Conservation (phyloP, 2,329 filamentous ascomycete species). For the Penicillium psychrosexuale region DNA sequence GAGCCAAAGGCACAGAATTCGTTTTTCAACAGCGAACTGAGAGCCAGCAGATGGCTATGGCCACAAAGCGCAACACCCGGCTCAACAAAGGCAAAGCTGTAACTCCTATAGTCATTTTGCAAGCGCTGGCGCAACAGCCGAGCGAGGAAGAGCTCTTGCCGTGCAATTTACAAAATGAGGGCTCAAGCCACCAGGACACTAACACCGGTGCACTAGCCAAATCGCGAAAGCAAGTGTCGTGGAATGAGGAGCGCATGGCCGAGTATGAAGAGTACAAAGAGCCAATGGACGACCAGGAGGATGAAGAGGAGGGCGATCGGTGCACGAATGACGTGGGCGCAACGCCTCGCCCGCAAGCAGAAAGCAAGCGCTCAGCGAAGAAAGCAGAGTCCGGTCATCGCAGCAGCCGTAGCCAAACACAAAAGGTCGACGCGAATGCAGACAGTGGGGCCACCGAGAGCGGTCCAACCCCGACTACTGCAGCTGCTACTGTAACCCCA, state of each 20-base stretch:
- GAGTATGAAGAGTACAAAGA: conserved; percentile 32
- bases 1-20: conserved; percentile 46
- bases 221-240: conserved; percentile 33
- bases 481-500: conserved; percentile 25
- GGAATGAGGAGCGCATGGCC: conserved; percentile 39
- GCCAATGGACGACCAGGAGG: conserved; percentile 13
- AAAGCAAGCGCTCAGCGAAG: conserved; percentile 22
- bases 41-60: conserved; percentile 41
- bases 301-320: conserved; percentile 10
- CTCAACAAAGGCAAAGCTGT: conserved; percentile 41
- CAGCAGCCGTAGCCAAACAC: conserved; percentile 24
- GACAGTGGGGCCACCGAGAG: conserved; percentile 15
- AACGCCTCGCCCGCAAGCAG: conserved; percentile 15
- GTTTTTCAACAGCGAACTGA: conserved; percentile 44
- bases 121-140: conserved; percentile 23
- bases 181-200: conserved; percentile 1
- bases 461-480: conserved; percentile 19
- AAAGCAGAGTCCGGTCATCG: conserved; percentile 24
- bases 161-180: conserved; percentile 5
- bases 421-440: conserved; percentile 11
- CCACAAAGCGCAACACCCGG: conserved; percentile 44
- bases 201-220: conserved; percentile 10
- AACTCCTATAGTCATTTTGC: conserved; percentile 32
- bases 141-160: conserved; percentile 1
- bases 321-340: conserved; percentile 22